Base-by-base conservation (phyloP, 495 filamentous ascomycete species). In the Talaromyces borbonicus region DNA sequence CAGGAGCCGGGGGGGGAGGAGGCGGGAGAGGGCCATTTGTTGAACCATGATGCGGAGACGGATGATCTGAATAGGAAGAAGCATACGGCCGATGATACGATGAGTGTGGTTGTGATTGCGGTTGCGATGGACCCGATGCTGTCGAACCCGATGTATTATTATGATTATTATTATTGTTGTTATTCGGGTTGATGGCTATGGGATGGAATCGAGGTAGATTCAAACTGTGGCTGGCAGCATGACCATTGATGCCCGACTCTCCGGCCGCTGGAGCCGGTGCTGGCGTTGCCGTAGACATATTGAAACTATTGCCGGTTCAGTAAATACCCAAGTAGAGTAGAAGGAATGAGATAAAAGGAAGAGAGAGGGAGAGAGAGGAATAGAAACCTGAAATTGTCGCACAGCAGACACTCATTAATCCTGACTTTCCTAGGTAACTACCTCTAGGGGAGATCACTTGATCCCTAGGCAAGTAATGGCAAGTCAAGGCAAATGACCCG, bases 141-240 rank as follows among this genome's bases (percentile, higher is more conserved):
- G 35, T 38, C 18, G 57, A 27, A 5, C 32, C 53, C 15, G 63
- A 61, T 47, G 58, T 57, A 46, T n/a, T n/a, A n/a, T n/a, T n/a
- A n/a, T n/a, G n/a, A n/a, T n/a, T n/a, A n/a, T n/a, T n/a, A n/a
- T n/a, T n/a, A n/a, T n/a, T n/a, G n/a, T 57, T 39, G 46, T 58
- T 60, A 42, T 60, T 63, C 9, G 68, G 65, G 49, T 72, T 72
- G 59, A 70, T 72, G 45, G 68, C 68, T 52, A 72, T 69, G 24
- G 68, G 65, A 41, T 69, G 66, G 37, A 70, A 70, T 27, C 68
- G 65, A 27, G 66, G 64, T 2, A 69, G 55, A 50, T 52, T 53
- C 54, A 61, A 60, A 23, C 53, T 57, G 59, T 67, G 65, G 40
- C 57, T 52, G 23, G 56, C 55, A 24, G 49, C 35, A 32, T 36